These are phyloP conservation scores for Eucalyptus marginata DNA, from an alignment of 345 rosid species.

Conservation along the genomic window DNA sequence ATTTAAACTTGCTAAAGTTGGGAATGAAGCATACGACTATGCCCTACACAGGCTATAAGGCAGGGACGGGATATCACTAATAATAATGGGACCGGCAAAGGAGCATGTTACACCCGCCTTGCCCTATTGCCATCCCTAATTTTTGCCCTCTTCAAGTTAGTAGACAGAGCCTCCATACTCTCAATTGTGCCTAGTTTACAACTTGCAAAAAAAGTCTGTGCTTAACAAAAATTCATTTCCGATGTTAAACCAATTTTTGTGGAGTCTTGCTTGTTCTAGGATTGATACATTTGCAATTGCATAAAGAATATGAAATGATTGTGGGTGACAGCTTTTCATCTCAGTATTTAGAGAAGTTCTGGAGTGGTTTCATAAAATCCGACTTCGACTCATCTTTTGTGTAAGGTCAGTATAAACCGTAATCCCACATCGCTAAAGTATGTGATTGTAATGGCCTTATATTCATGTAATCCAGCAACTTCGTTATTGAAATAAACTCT, in stretches of 20 bases:
- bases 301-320: not conserved
- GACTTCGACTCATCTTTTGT: not conserved
- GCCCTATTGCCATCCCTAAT: not conserved
- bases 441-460: fast-evolving
- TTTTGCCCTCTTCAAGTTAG: not conserved
- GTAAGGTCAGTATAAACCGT: not conserved
- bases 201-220: not conserved
- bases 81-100: not conserved
- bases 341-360: not conserved
- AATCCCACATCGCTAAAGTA: not conserved
- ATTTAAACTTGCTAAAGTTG: not conserved
- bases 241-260: not conserved
- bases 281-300: not conserved
- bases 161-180: not conserved
- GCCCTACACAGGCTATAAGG: not conserved
- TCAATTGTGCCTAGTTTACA: not conserved
- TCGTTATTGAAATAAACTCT: too few species aligned
- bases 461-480: too few species aligned
- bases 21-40: not conserved
- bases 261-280: not conserved
- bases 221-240: not conserved
- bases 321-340: not conserved
- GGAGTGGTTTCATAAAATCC: not conserved
- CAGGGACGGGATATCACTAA: not conserved
- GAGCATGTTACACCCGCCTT: not conserved